Base-by-base conservation (phyloP, 306 rosid species). In the Pachyrhizus erosus region DNA sequence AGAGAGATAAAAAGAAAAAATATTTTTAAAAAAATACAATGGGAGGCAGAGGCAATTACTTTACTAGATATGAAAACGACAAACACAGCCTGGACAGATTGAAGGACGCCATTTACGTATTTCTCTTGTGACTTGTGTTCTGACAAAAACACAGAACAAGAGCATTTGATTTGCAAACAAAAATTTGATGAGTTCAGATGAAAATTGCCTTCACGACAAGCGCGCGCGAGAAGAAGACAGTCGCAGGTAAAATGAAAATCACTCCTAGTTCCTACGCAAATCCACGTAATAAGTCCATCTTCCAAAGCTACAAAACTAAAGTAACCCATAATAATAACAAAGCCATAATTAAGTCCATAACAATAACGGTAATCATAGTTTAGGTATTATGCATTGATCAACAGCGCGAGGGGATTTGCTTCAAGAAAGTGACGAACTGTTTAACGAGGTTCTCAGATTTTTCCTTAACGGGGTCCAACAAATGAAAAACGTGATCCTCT, bases 401-500 rank as follows among this genome's bases (percentile, higher is more conserved):
- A 11, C 9, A 3, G 34, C 3, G 17, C 0, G 17, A 5, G 15
- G 3, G 7, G 67, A 4, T 9, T 34, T 82, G 70, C 12, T n/a
- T 70, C 1, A 87, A 5, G 72, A 85, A 87, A 2, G 85, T 61
- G 1, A 9, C 76, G 17, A 87, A 70, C 8, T 49, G 74, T 0
- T 65, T 39, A 23, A 84, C 75, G 5, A 84, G 86, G 0, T 23
- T 42, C 48, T 5, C 18, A 4, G 91, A 33, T 5, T 85, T 83
- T 11, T 87, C 86, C 5, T 43, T 62, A 0, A 37, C 6, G 2
- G 88, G 88, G 12, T 75, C 34, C 2, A 49, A 52, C 74, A 89
- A 13, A 70, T 77, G 91, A 34, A 91, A 91, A 2, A 80, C 87
- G 2, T 89, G 94, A 1, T 2, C 73, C 61, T 87, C 94, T 0